phyloP scores from a whole-genome alignment of 2,329 filamentous ascomycete genomes.

The Neonectria punicea region DNA sequence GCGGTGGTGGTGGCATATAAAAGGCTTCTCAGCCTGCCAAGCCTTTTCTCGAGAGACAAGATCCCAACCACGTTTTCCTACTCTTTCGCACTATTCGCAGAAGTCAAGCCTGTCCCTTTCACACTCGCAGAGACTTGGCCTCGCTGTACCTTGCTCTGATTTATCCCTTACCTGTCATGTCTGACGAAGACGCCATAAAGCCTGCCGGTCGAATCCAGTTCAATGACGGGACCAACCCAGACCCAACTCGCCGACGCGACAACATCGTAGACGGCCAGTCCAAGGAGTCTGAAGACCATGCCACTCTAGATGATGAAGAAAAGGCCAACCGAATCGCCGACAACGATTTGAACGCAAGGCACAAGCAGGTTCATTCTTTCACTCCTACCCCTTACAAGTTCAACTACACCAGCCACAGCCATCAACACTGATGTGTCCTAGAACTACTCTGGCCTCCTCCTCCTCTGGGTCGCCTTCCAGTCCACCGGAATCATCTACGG shows the following conservation, averaged over 20 bases:
- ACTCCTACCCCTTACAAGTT: too few relatives aligned
- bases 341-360: background rate
- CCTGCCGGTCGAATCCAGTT: background rate
- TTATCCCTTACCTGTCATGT: background rate
- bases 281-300: background rate
- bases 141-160: background rate
- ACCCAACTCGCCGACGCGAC: background rate
- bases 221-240: background rate
- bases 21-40: background rate
- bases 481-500: conserved; percentile 73
- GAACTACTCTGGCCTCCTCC: conserved; percentile 29
- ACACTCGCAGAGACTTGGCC: background rate
- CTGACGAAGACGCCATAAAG: background rate
- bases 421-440: background rate
- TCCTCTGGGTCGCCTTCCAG: conserved; percentile 66
- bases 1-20: conserved; percentile 1
- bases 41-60: background rate
- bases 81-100: background rate
- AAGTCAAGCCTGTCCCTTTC: background rate
- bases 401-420: background rate
- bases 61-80: background rate
- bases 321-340: conserved; percentile 5
- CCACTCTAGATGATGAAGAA: conserved; percentile 4
- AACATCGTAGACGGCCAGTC: background rate
- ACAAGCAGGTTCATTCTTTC: conserved; percentile 1